Evolutionary conservation across 805 yeast genomes (phyloP).

Genomic region (Nakazawaea ernobii): DNA sequence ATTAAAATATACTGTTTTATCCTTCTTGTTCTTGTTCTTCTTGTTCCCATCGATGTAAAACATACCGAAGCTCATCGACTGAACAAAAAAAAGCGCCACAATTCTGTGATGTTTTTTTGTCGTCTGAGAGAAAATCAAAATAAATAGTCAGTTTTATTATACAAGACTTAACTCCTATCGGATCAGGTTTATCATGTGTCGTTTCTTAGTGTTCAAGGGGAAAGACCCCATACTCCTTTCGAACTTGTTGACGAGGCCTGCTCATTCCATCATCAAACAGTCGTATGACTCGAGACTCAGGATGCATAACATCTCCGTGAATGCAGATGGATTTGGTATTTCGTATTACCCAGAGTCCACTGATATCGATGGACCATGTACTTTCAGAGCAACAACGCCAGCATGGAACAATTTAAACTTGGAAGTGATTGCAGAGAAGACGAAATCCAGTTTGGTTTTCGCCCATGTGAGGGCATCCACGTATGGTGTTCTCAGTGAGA

Average conservation of each 20-base stretch:
- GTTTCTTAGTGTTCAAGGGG: constrained; percentile 89
- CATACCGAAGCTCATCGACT: neutral
- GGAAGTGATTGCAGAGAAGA: constrained; percentile 80
- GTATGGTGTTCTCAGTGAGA: constrained; percentile 88
- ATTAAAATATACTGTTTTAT: neutral
- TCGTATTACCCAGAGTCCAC: constrained; percentile 76
- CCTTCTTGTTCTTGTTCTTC: too few relatives aligned
- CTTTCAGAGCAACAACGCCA: constrained; percentile 93
- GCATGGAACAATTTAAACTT: constrained; percentile 96
- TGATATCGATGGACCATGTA: constrained; percentile 70
- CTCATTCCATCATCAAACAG: constrained; percentile 95
- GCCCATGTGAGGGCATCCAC: constrained; percentile 97
- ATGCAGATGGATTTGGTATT: constrained; percentile 98
- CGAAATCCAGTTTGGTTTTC: constrained; percentile 77
- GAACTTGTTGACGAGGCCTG: constrained; percentile 87
- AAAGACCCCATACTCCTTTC: constrained; percentile 83
- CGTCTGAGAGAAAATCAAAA: neutral
- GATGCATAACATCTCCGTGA: constrained; percentile 87
- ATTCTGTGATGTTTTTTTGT: too few relatives aligned
- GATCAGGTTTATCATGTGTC: constrained; percentile 58
- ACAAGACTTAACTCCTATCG: neutral
- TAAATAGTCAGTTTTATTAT: too few relatives aligned
- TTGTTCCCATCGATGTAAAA: neutral
- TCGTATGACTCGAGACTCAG: constrained; percentile 87
- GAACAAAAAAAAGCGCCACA: neutral